Evolutionary conservation across 1,284 basidiomycete species (phyloP).

Genomic region (Crepidotus sp.): DNA sequence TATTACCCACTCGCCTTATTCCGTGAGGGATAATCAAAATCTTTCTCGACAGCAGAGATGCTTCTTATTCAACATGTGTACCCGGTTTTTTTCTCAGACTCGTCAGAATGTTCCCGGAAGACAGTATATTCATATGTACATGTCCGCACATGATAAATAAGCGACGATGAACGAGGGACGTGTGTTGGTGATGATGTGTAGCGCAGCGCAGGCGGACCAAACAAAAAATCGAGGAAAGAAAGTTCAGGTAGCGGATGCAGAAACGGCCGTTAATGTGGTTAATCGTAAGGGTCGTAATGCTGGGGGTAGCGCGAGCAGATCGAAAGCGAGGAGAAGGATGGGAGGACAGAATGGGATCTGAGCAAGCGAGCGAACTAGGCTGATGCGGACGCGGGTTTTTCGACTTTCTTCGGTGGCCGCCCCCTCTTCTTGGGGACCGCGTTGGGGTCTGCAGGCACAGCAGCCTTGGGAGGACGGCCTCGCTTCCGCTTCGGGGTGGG

Average conservation of each 20-base stretch:
- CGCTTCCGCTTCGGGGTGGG: slow-evolving; percentile 56
- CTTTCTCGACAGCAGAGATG: slow-evolving; percentile 16
- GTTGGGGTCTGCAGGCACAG: slow-evolving; percentile 28
- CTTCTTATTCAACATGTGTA: slow-evolving; percentile 17
- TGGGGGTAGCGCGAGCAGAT: slow-evolving; percentile 19
- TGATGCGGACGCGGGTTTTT: slow-evolving; percentile 19
- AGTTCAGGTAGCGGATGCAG: slow-evolving; percentile 14
- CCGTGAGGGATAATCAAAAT: slow-evolving; percentile 16
- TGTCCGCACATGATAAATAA: slow-evolving; percentile 35
- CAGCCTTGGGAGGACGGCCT: slow-evolving; percentile 50
- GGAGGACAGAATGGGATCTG: slow-evolving; percentile 12
- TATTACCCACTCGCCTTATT: slow-evolving; percentile 11
- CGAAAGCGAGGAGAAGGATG: slow-evolving; percentile 22
- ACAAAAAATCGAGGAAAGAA: slow-evolving; percentile 20
- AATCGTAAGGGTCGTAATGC: slow-evolving; percentile 32
- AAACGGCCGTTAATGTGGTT: slow-evolving; percentile 7
- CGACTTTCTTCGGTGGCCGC: slow-evolving; percentile 56
- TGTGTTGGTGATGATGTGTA: slow-evolving; percentile 18
- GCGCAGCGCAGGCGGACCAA: slow-evolving; percentile 22
- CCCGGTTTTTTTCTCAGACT: slow-evolving; percentile 8
- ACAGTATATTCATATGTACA: slow-evolving; percentile 26
- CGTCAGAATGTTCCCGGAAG: slow-evolving; percentile 23
- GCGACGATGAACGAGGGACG: slow-evolving; percentile 21
- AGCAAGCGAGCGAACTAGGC: slow-evolving; percentile 17
- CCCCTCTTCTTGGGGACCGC: slow-evolving; percentile 58